Evolutionary conservation across 352 stramenopile species (phyloP).

Genomic region (Globisporangium polare): DNA sequence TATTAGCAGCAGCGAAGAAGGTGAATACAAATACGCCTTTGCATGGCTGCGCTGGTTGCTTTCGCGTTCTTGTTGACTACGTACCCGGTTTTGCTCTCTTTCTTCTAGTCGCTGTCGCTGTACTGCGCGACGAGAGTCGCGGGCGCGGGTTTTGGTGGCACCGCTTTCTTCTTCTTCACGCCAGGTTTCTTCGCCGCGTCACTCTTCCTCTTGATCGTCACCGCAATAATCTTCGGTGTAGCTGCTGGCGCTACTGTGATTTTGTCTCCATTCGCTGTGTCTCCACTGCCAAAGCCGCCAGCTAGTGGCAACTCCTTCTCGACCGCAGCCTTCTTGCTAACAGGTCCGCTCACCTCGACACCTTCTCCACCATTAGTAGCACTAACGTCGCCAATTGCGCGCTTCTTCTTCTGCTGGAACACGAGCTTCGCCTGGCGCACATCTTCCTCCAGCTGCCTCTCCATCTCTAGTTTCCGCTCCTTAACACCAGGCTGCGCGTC

Average conservation of each 20-base stretch:
- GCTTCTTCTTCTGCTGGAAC: conserved; percentile 56
- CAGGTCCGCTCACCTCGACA: no score
- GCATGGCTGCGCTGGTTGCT: no score
- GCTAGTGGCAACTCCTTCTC: not conserved
- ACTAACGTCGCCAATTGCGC: conserved; percentile 18
- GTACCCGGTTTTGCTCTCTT: not conserved
- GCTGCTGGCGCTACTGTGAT: conserved; percentile 7
- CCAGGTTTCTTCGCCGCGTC: conserved; percentile 23
- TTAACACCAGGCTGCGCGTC: conserved; percentile 17
- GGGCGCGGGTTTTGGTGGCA: conserved; percentile 24
- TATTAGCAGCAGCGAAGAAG: not conserved
- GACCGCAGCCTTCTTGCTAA: not conserved
- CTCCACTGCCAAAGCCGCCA: not conserved
- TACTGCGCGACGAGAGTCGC: conserved; percentile 73
- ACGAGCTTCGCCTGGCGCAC: conserved; percentile 40
- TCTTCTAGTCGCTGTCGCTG: conserved; percentile 59
- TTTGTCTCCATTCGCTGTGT: not conserved
- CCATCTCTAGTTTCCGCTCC: conserved; percentile 34
- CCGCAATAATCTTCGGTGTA: conserved; percentile 23
- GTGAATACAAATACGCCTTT: no score
- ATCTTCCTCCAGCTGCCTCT: conserved; percentile 48
- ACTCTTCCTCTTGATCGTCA: conserved; percentile 27
- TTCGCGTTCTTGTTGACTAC: no score
- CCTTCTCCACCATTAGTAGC: no score
- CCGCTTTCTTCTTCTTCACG: conserved; percentile 31